Evolutionary conservation across 129 eudicot species (phyloP), one percentile per base, ranked within the genome.

Genomic region (Deinandra increscens): DNA sequence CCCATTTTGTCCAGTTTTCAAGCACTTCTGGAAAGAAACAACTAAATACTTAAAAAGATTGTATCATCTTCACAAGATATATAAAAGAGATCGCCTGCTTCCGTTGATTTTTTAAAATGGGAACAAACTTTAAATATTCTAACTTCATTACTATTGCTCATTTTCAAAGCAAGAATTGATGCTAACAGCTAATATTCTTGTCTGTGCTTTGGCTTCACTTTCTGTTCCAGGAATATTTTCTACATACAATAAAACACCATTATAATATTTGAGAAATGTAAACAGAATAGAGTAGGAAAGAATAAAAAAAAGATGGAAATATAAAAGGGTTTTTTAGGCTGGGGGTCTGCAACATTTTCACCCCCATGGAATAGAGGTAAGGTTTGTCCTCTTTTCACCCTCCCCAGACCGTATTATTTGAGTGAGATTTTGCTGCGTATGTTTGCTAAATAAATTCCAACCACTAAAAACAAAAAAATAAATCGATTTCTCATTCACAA

Each of bases 11-110:
- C 78, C 79, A 81, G 3, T 42, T 37, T 23, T 72, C 44, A 66
- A 81, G 70, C 59, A 67, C 31, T 43, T 62, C 72, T 11, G 82
- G 81, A 55, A 60, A 19, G 78, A 81, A 81, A 46, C 86, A 82
- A 80, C 81, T 82, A 51, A 82, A 85, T 34, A 85, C 76, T 66
- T 26, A 26, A 64, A 72, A 82, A 54, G 53, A 7, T 66, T 84
- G 82, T 80, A 61, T 71, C 38, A 60, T 62, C 9, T 60, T 29
- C 45, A 11, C 10, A 72, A 64, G 49, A 56, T 37, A 70, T 43
- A 59, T 12, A 42, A 45, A 63, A 56, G 62, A 64, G 46, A 56
- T 56, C 65, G 77, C 43, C 69, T 66, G 74, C 80, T 76, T 71
- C 78, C 75, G 65, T 18, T 59, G 59, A 50, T 58, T 65, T 37